A percentile compares a stretch with the other conserved stretches of the same genome.
phyloP scores from a whole-genome alignment of 2,329 filamentous ascomycete species.

The Ophiostoma fasciatum region DNA sequence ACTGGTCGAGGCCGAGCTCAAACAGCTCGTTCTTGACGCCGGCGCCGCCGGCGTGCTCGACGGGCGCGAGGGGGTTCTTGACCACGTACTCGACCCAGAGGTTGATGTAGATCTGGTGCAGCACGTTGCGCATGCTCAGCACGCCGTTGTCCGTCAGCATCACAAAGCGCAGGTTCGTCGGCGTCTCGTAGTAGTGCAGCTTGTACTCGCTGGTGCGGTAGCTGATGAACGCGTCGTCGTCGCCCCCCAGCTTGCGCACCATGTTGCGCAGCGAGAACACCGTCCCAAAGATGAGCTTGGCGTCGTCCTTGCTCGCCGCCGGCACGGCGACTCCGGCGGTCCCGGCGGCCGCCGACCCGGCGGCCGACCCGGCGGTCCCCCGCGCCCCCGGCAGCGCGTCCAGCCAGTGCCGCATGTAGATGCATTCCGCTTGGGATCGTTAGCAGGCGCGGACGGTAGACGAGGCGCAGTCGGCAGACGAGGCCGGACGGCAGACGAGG shows the following conservation, averaged over 20 bases:
- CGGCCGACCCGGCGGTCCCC: background rate
- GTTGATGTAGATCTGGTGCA: slow-evolving; percentile 98
- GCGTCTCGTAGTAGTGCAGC: slow-evolving; percentile 97
- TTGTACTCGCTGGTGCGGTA: slow-evolving; percentile 94
- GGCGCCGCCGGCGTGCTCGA: slow-evolving; percentile 52
- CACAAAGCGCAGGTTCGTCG: slow-evolving; percentile 88
- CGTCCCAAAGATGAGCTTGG: slow-evolving; percentile 93
- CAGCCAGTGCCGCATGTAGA: slow-evolving; percentile 84
- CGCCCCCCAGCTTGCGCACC: slow-evolving; percentile 84
- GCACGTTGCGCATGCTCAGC: slow-evolving; percentile 78
- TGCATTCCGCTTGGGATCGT: slow-evolving; percentile 77
- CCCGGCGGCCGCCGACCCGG: slow-evolving; percentile 1
- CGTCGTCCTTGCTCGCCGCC: slow-evolving; percentile 48
- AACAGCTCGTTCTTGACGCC: slow-evolving; percentile 60
- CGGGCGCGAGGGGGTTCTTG: slow-evolving; percentile 54
- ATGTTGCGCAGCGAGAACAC: slow-evolving; percentile 95
- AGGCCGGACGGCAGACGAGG: no score
- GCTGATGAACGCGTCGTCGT: slow-evolving; percentile 87
- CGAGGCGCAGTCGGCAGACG: no score
- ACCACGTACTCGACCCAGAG: slow-evolving; percentile 89
- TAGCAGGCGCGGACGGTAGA: background rate
- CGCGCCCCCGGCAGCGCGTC: slow-evolving; percentile 20
- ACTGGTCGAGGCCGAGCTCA: slow-evolving; percentile 60
- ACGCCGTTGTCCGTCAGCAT: slow-evolving; percentile 87
- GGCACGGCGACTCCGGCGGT: no score